phyloP scores from a whole-genome alignment of 169 alveolate genomes.

The Blepharisma undulans region DNA sequence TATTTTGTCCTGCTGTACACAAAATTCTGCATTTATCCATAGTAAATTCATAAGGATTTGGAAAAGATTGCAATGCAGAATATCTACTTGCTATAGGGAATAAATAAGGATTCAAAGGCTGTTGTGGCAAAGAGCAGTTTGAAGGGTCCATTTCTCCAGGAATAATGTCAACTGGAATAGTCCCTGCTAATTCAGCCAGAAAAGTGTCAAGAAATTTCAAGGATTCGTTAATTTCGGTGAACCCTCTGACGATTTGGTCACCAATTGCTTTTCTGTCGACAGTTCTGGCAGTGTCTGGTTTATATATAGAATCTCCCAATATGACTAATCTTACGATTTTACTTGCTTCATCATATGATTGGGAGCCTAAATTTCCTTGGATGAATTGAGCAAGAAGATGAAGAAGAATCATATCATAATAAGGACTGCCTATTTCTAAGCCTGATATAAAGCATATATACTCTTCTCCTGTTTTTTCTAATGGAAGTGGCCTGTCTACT shows the following conservation, averaged over 20 bases:
- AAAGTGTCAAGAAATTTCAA: conserved; percentile 52
- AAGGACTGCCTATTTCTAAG: neutral
- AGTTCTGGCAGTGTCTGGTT: neutral
- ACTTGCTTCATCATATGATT: neutral
- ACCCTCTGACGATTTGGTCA: neutral
- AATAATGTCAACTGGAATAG: conserved; percentile 53
- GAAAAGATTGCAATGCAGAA: conserved; percentile 13
- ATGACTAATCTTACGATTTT: conserved; percentile 2
- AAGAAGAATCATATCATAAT: neutral
- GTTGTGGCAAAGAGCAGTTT: conserved; percentile 56
- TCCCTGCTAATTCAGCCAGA: conserved; percentile 20
- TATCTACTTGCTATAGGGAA: conserved; percentile 34
- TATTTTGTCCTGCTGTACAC: conserved; percentile 59
- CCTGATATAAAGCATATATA: conserved; percentile 29
- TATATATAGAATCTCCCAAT: conserved; percentile 6
- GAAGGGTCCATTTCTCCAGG: conserved; percentile 66
- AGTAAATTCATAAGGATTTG: conserved; percentile 62
- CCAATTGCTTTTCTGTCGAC: conserved; percentile 26
- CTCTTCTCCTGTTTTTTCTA: neutral
- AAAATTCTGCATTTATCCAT: conserved; percentile 44
- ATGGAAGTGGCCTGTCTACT: neutral
- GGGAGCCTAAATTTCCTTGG: neutral
- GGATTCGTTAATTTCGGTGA: neutral
- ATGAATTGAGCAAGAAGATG: neutral
- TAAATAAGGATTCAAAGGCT: conserved; percentile 46